Conservation (phyloP, 129 eudicot genomes). For the Tagetes patula region DNA sequence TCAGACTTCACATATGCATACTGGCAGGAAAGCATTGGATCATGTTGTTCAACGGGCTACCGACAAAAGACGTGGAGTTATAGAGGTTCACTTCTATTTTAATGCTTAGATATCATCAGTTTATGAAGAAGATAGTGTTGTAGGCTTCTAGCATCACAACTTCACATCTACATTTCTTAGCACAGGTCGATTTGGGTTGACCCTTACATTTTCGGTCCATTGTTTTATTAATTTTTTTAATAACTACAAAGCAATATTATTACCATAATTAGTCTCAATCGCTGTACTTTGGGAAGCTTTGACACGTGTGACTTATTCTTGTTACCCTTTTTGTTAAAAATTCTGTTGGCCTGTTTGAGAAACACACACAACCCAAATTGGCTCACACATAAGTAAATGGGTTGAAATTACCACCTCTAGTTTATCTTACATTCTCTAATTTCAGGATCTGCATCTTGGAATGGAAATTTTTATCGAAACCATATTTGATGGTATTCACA, state of each 20-base stretch:
- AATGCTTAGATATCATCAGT: not conserved
- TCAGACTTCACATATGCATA: slow-evolving; percentile 30
- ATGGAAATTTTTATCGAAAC: slow-evolving; percentile 81
- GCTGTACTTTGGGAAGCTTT: not conserved
- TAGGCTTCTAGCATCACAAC: not conserved
- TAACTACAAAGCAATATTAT: not conserved
- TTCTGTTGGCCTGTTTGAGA: not conserved
- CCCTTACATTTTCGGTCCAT: not conserved
- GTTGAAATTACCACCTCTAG: not conserved
- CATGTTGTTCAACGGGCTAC: slow-evolving; percentile 76
- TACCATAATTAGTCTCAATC: not conserved
- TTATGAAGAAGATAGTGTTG: not conserved
- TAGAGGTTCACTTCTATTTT: slow-evolving; percentile 62
- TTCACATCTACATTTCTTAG: not conserved
- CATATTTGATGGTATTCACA: slow-evolving; percentile 75
- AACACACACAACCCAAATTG: not conserved
- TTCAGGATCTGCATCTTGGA: slow-evolving; percentile 59
- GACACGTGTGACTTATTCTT: not conserved
- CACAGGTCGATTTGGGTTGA: not conserved
- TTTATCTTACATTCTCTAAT: not conserved
- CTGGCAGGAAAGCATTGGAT: slow-evolving; percentile 61
- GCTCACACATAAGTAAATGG: not conserved
- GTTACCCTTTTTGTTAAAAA: not conserved
- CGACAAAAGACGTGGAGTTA: slow-evolving; percentile 88
- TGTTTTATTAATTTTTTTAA: not conserved